These are phyloP conservation scores for Lodderomyces pseudojiufengensis DNA, from an alignment of 1,139 yeast species.

Conservation along the genomic window DNA sequence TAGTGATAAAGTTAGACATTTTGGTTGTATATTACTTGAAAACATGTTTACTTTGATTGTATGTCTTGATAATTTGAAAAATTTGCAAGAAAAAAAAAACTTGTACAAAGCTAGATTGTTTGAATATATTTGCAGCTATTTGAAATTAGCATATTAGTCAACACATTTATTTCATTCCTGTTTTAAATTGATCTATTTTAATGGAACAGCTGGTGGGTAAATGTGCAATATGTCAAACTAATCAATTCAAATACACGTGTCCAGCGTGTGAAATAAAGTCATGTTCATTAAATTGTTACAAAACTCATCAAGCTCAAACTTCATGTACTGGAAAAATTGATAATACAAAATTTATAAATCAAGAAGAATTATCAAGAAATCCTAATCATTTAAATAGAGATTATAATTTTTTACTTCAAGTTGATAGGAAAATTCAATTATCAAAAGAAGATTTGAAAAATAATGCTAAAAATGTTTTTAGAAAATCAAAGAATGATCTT, in stretches of 20 bases:
- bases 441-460: slow-evolving; percentile 47
- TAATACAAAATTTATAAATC: slow-evolving; percentile 53
- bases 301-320: slow-evolving; percentile 58
- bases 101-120: not conserved
- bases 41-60: not conserved
- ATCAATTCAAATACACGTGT: slow-evolving; percentile 65
- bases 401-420: slow-evolving; percentile 65
- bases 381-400: slow-evolving; percentile 65
- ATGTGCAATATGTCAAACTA: slow-evolving; percentile 52
- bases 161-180: no score
- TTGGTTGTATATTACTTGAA: slow-evolving; percentile 9
- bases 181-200: no score
- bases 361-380: slow-evolving; percentile 33
- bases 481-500: slow-evolving; percentile 19
- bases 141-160: no score
- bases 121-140: slow-evolving; percentile 1
- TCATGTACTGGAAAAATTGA: slow-evolving; percentile 69
- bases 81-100: slow-evolving; percentile 1
- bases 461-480: slow-evolving; percentile 36
- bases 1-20: slow-evolving; percentile 14
- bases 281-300: slow-evolving; percentile 71
- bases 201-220: slow-evolving; percentile 6
- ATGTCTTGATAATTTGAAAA: not conserved
- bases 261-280: slow-evolving; percentile 71
- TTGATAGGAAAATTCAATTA: slow-evolving; percentile 56